Evolutionary conservation across 306 rosid genomes (phyloP).

Genomic region (Vicia sativa): DNA sequence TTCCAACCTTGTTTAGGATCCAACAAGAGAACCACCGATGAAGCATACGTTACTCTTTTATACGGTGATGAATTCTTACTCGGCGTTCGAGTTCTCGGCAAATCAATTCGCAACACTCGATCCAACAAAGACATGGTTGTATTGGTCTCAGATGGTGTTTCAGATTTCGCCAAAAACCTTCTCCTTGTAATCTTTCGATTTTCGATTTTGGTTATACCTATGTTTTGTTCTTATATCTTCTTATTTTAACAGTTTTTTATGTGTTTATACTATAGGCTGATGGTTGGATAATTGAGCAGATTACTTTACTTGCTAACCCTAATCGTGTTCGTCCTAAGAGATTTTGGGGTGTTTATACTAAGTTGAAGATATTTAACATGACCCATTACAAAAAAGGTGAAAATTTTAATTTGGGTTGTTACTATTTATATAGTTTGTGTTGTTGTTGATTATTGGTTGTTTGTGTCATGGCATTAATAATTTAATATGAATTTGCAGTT

Average conservation of each 20-base stretch:
- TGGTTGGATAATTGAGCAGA: slow-evolving; percentile 94
- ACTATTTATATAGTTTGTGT: not conserved
- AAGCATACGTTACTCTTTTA: slow-evolving; percentile 89
- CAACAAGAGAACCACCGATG: slow-evolving; percentile 44
- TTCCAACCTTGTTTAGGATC: slow-evolving; percentile 53
- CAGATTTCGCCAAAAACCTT: slow-evolving; percentile 76
- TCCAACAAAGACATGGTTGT: slow-evolving; percentile 89
- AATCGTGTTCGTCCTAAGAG: slow-evolving; percentile 90
- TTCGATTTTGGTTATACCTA: not conserved
- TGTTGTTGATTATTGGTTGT: slow-evolving; percentile 24
- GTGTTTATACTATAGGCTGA: slow-evolving; percentile 64
- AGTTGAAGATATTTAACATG: slow-evolving; percentile 95
- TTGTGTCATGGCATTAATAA: slow-evolving; percentile 18
- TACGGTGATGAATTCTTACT: slow-evolving; percentile 95
- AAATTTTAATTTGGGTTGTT: slow-evolving; percentile 19
- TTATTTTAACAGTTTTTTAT: slow-evolving; percentile 25
- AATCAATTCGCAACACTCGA: slow-evolving; percentile 84
- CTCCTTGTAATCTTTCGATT: slow-evolving; percentile 52
- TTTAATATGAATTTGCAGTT: slow-evolving; percentile 59
- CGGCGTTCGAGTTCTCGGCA: slow-evolving; percentile 96
- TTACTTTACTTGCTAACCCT: slow-evolving; percentile 89
- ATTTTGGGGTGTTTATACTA: slow-evolving; percentile 99
- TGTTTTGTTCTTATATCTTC: slow-evolving; percentile 32
- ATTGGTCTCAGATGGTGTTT: slow-evolving; percentile 93
- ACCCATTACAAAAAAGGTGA: slow-evolving; percentile 88